Percentiles rank a stretch among this genome's conserved stretches.
Evolutionary conservation across 257 asterid genomes (phyloP).

Genomic region (Datura wrightii): DNA sequence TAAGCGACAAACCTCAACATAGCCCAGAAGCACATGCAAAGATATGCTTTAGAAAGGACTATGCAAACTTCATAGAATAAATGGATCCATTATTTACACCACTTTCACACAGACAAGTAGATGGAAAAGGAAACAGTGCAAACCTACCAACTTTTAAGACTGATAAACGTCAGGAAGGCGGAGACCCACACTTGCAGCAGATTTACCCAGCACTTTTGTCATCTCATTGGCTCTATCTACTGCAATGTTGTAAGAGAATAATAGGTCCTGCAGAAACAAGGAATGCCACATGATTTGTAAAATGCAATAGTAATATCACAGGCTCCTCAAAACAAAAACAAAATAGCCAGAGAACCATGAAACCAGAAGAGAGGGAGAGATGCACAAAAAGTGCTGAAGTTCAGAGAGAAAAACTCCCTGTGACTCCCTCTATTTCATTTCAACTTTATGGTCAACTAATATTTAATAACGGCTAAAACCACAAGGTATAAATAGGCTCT

Average conservation of each 20-base stretch:
- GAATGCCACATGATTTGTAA: background rate
- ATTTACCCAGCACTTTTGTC: slow-evolving; percentile 72
- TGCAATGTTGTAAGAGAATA: slow-evolving; percentile 85
- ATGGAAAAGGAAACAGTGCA: background rate
- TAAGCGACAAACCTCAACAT: background rate
- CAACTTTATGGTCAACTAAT: slow-evolving; percentile 12
- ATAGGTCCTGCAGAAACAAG: slow-evolving; percentile 55
- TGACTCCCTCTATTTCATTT: background rate
- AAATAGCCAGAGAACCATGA: background rate
- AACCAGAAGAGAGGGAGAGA: background rate
- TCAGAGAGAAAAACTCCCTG: background rate
- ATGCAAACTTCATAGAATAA: background rate
- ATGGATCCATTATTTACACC: background rate
- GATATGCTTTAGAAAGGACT: background rate
- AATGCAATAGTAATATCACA: background rate
- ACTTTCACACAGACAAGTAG: background rate
- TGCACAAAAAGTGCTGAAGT: background rate
- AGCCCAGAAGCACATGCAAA: background rate
- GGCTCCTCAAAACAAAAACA: background rate
- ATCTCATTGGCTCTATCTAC: slow-evolving; percentile 83
- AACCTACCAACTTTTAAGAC: slow-evolving; percentile 53
- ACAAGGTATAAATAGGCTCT: background rate
- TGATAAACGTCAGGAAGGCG: slow-evolving; percentile 76
- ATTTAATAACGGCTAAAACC: background rate
- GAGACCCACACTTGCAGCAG: slow-evolving; percentile 93